Base-by-base conservation (phyloP, 805 yeast species). In the Saccharomycopsis fermentans region DNA sequence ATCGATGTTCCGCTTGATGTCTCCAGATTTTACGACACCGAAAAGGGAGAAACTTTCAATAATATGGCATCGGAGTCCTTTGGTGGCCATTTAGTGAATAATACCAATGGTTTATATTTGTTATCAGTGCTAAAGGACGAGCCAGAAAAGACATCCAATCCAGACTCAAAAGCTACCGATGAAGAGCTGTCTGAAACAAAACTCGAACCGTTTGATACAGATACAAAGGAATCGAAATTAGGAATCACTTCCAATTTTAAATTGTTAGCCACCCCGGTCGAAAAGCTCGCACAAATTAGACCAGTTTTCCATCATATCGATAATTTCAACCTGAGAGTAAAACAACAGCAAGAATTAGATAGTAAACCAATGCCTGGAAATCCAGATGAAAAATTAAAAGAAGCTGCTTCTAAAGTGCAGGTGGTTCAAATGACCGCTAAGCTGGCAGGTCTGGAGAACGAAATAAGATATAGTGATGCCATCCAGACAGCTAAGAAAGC, bases 251-350 rank as follows among this genome's bases (percentile, higher is more conserved):
- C 69, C 40, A 72, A 79, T 34, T 79, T 78, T 17, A 82, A 78
- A 64, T 66, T 90, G 6, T 81, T 87, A 55, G 69, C 92, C 61
- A 70, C 81, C 1, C 87, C 92, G 1, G 75, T 91, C 1, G 79
- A 81, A 37, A 77, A 82, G 21, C 81, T 87, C 0, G 81, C 86
- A 0, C 97, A 92, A 69, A 69, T 94, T 61, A 78, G 96, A 64
- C 94, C 97, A 2, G 79, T 80, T 65, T 89, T 94, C 72, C 80
- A 78, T 63, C 88, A 91, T 67, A 81, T 90, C 50, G 96, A 90
- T 68, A 82, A 78, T 47, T 72, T 77, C 57, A 67, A 71, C 61
- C 81, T 77, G 59, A 73, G 73, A 58, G 77, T 72, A 57, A 78
- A 74, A 58, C 73, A 75, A 67, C 71, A 39, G 73, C 71, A 55